Evolutionary conservation across 371 early-diverging fungal genomes (phyloP).

Genomic region (Apophysomyces ossiformis): DNA sequence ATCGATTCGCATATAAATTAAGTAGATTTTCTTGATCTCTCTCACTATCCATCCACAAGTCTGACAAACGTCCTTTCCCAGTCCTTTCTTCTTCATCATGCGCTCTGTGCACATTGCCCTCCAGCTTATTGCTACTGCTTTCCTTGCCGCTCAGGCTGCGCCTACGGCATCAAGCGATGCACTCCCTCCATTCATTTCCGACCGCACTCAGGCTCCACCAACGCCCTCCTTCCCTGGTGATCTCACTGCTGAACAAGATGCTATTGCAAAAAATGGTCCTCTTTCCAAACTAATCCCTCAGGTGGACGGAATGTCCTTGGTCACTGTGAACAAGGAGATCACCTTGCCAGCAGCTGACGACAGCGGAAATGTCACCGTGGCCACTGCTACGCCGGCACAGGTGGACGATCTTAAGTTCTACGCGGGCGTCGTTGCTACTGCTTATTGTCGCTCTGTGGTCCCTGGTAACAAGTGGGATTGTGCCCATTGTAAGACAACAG

Average conservation of each 20-base stretch:
- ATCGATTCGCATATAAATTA: no score
- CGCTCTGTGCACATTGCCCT: neutral
- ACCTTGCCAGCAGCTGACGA: neutral
- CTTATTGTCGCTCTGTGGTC: constrained; percentile 20
- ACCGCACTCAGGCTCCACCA: neutral
- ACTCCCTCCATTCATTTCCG: neutral
- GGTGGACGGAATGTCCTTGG: neutral
- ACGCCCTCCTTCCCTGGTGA: neutral
- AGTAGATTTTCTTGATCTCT: no score
- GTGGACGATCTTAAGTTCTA: constrained; percentile 5
- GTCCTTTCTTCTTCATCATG: neutral
- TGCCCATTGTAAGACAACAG: constrained; percentile 15
- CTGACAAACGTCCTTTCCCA: no score
- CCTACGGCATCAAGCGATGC: neutral
- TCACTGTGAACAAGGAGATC: neutral
- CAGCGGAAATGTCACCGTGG: neutral
- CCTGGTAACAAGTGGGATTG: constrained; percentile 18
- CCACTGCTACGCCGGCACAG: neutral
- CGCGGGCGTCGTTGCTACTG: constrained; percentile 19
- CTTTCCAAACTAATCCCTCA: neutral
- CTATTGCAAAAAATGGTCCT: neutral
- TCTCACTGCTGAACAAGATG: neutral
- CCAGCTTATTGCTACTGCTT: neutral
- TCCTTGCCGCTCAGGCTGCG: neutral
- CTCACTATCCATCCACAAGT: no score